phyloP scores from a whole-genome alignment of 257 asterid genomes.

The Rhazya stricta region DNA sequence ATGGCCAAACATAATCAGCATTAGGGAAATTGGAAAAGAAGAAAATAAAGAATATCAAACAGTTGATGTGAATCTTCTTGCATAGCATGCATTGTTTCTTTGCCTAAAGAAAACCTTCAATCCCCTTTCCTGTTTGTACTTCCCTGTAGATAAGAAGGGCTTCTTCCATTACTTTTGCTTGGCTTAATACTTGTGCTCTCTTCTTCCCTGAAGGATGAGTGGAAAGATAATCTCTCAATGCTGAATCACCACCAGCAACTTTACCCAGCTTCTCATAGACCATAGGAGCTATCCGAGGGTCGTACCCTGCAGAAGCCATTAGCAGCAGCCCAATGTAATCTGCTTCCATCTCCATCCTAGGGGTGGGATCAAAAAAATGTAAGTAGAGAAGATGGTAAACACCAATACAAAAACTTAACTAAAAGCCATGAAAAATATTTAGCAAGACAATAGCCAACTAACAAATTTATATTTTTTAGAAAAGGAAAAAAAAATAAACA shows the following conservation, averaged over 20 bases:
- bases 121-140: constrained; percentile 44
- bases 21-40: not conserved
- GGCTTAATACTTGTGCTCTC: constrained; percentile 62
- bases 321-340: constrained; percentile 75
- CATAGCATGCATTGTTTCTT: not conserved
- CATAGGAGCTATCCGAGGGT: constrained; percentile 77
- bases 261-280: constrained; percentile 75
- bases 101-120: constrained; percentile 56
- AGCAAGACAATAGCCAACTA: not conserved
- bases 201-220: constrained; percentile 90
- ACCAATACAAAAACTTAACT: not conserved
- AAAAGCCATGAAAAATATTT: not conserved
- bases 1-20: not conserved
- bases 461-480: too few relatives aligned
- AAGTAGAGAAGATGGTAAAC: not conserved
- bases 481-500: too few relatives aligned
- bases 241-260: constrained; percentile 40
- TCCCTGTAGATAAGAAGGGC: constrained; percentile 59
- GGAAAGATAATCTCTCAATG: constrained; percentile 55
- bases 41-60: not conserved
- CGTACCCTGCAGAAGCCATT: constrained; percentile 82
- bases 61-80: not conserved
- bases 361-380: not conserved
- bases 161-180: constrained; percentile 87
- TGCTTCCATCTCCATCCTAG: constrained; percentile 95